Conservation (phyloP, 345 rosid species). For the Limnanthes douglasii region DNA sequence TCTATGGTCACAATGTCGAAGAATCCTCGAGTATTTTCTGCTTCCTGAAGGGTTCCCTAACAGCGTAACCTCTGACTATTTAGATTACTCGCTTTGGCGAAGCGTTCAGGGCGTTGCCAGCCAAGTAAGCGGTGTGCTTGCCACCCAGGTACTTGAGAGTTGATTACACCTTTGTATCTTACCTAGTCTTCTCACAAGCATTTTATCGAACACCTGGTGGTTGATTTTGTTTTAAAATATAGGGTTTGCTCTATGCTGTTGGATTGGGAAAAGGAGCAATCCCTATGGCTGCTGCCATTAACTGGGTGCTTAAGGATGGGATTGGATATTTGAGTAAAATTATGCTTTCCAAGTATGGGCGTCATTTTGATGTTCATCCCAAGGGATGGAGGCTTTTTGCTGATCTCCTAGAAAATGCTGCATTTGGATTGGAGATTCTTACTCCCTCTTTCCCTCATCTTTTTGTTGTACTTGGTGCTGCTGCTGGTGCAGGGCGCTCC, state of each 20-base stretch:
- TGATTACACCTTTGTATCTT: no score
- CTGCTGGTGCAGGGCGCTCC: conserved; percentile 89
- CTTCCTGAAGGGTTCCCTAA: conserved; percentile 88
- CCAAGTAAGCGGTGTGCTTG: conserved; percentile 87
- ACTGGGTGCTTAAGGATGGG: conserved; percentile 97
- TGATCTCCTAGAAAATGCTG: conserved; percentile 87
- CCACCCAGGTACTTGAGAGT: conserved; percentile 53
- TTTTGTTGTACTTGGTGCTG: conserved; percentile 70
- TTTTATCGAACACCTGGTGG: conserved; percentile 6
- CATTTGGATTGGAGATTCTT: conserved; percentile 86
- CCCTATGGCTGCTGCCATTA: conserved; percentile 90
- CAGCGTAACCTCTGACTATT: conserved; percentile 79
- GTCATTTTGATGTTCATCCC: conserved; percentile 93
- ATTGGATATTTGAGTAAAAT: conserved; percentile 94
- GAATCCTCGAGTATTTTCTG: conserved; percentile 31
- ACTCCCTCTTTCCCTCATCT: conserved; percentile 85
- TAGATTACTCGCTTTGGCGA: conserved; percentile 91
- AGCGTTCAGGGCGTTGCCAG: conserved; percentile 90
- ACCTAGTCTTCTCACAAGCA: conserved; percentile 4
- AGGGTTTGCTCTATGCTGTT: conserved; percentile 96
- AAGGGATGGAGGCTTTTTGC: conserved; percentile 96
- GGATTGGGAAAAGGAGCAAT: conserved; percentile 97
- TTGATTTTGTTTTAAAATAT: conserved; percentile 5
- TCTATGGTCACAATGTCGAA: conserved; percentile 29
- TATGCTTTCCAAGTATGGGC: conserved; percentile 71